Conservation (phyloP, 2,329 filamentous ascomycete genomes). For the Aspergillus uvarum region DNA sequence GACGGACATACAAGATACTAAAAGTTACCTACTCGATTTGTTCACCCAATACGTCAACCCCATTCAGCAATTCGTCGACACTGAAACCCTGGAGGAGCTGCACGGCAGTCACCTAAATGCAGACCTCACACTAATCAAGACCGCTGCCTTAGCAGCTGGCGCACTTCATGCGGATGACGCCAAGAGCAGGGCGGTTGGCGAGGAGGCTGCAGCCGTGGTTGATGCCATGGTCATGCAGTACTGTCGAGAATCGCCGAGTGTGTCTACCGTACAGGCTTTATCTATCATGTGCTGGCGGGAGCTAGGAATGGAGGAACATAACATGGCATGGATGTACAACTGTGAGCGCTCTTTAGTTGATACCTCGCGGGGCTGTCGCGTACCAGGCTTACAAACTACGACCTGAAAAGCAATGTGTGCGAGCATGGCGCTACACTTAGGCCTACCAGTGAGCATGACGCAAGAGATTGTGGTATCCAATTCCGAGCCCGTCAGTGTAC, state of each 20-base stretch:
- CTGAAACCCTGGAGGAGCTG: neutral
- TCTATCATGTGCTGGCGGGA: slow-evolving; percentile 8
- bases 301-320: slow-evolving; percentile 4
- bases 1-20: too few species aligned
- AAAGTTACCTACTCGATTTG: neutral
- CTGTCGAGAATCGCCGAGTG: neutral
- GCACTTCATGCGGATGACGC: slow-evolving; percentile 1
- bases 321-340: slow-evolving; percentile 10
- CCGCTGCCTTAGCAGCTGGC: neutral
- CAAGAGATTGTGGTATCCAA: too few species aligned
- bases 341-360: neutral
- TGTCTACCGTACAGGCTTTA: neutral
- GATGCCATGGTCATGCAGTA: neutral
- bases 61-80: neutral
- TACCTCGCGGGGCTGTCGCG: too few species aligned
- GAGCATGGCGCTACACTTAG: neutral
- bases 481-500: neutral
- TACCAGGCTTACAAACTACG: neutral
- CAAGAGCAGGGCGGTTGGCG: neutral
- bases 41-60: neutral
- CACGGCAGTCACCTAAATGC: neutral
- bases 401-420: neutral
- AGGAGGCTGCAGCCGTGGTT: neutral
- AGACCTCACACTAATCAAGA: neutral
- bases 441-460: too few species aligned